Conservation (phyloP, 305 asterid genomes). For the Fraxinus sp. region DNA sequence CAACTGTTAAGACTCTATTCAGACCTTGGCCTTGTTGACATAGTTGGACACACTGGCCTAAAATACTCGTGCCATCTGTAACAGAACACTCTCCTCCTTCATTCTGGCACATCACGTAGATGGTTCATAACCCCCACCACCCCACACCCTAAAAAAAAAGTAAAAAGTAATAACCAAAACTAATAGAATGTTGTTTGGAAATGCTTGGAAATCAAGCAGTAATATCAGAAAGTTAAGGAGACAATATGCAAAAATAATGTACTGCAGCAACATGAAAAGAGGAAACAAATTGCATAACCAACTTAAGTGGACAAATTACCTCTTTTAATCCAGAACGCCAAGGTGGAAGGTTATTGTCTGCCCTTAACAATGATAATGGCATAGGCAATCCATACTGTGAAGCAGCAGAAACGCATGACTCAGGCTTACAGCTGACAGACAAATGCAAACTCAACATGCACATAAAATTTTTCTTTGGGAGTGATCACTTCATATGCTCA, state of each 20-base stretch:
- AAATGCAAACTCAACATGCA: not conserved
- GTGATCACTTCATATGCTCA: not conserved
- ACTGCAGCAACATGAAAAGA: constrained; percentile 11
- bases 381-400: constrained; percentile 82
- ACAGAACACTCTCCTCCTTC: not conserved
- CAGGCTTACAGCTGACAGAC: not conserved
- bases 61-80: not conserved
- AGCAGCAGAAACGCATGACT: constrained; percentile 11
- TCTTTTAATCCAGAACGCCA: constrained; percentile 87
- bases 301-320: constrained; percentile 40
- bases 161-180: not conserved
- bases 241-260: not conserved
- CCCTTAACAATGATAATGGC: constrained; percentile 84
- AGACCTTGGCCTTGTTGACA: not conserved
- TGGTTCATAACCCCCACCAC: not conserved
- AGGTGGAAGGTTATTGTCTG: constrained; percentile 95
- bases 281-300: constrained; percentile 18
- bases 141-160: no score
- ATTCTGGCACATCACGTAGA: not conserved
- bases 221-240: not conserved
- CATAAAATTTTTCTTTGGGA: not conserved
- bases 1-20: not conserved
- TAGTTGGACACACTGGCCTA: not conserved
- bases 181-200: not conserved
- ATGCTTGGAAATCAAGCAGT: not conserved